These are phyloP conservation scores for Rheum nobile DNA, from an alignment of 148 eudicot species.

Conservation along the genomic window DNA sequence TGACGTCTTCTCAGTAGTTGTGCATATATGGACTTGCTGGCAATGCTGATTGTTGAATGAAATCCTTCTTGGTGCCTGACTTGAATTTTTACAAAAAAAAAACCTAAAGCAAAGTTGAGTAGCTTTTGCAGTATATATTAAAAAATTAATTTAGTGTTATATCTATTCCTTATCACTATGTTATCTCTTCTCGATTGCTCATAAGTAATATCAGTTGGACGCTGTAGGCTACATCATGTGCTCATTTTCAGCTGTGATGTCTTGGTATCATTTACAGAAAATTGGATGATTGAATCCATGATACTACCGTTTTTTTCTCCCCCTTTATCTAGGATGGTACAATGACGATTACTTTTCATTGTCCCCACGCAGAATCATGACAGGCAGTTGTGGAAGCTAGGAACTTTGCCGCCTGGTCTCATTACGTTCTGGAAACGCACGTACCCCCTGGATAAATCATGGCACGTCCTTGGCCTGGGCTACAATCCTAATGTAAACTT, in stretches of 20 bases:
- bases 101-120: not conserved
- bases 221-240: not conserved
- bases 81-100: not conserved
- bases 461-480: conserved; percentile 87
- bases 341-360: not conserved
- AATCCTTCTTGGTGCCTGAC: not conserved
- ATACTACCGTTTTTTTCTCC: not conserved
- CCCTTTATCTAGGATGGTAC: not conserved
- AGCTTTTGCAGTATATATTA: not conserved
- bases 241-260: not conserved
- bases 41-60: not conserved
- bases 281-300: not conserved
- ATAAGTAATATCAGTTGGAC: not conserved
- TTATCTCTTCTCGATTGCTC: not conserved
- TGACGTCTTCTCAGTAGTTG: not conserved
- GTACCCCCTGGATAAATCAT: conserved; percentile 45
- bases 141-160: not conserved
- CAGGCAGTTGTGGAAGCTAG: conserved; percentile 77
- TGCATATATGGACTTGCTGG: not conserved
- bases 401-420: conserved; percentile 83
- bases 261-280: no score
- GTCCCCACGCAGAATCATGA: conserved; percentile 51
- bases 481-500: conserved; percentile 59
- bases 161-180: not conserved
- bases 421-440: conserved; percentile 65